Evolutionary conservation across 2,329 filamentous ascomycete genomes (phyloP).

Genomic region (Botrytis aclada): DNA sequence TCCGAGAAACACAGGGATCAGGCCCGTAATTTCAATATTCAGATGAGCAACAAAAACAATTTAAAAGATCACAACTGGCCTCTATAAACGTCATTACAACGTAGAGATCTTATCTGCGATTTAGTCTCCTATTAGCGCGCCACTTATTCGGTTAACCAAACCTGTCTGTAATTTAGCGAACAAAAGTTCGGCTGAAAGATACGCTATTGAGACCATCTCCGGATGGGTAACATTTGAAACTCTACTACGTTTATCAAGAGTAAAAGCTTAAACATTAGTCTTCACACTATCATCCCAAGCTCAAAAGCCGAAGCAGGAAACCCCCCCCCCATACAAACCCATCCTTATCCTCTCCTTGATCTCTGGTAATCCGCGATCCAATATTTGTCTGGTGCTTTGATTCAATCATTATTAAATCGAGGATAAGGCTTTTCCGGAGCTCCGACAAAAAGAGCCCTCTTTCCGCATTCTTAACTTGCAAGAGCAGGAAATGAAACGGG

Average conservation of each 20-base stretch:
- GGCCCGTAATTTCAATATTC: background rate
- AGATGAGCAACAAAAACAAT: background rate
- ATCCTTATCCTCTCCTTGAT: background rate
- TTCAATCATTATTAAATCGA: background rate
- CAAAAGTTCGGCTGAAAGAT: background rate
- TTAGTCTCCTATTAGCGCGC: background rate
- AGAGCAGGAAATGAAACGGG: background rate
- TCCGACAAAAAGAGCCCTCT: background rate
- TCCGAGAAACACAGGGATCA: background rate
- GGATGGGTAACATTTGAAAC: background rate
- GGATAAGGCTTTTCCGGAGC: background rate
- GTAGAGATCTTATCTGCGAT: background rate
- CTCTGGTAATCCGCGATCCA: background rate
- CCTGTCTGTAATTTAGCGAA: background rate
- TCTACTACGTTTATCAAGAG: background rate
- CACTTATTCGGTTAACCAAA: background rate
- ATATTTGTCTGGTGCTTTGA: background rate
- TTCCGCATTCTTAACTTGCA: background rate
- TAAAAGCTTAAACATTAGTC: background rate
- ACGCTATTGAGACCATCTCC: background rate
- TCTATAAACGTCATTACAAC: background rate
- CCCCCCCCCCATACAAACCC: too few relatives aligned
- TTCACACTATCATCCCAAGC: background rate
- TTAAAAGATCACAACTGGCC: background rate
- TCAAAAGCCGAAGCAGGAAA: accelerated